A percentile compares a stretch with the other conserved stretches of the same genome.
Evolutionary conservation across 768 basidiomycete species (phyloP).

Genomic region (Ephemerocybe angulata): DNA sequence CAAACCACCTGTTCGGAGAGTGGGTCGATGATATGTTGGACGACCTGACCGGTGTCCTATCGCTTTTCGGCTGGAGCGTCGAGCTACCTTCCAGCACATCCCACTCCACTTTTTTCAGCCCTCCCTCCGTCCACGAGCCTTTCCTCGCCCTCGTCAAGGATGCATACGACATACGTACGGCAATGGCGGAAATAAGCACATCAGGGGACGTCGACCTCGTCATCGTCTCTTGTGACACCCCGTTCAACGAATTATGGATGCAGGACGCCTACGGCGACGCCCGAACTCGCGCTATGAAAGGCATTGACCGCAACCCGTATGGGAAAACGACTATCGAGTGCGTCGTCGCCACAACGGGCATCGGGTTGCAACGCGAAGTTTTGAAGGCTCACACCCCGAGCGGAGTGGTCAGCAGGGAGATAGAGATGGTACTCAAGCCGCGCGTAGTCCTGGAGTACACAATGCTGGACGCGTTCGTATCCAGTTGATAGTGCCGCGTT

Average conservation of each 20-base stretch:
- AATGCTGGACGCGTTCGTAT: slow-evolving; percentile 4
- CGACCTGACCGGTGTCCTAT: neutral
- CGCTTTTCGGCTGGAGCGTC: slow-evolving; percentile 5
- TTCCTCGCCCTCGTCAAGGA: slow-evolving; percentile 4
- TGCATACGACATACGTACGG: slow-evolving; percentile 10
- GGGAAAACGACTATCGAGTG: neutral
- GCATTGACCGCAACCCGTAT: neutral
- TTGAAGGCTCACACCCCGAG: neutral
- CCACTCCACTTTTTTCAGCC: no score
- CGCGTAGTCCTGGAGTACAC: slow-evolving; percentile 7
- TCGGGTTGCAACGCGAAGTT: slow-evolving; percentile 7
- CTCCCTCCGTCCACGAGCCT: neutral
- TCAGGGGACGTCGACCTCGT: slow-evolving; percentile 10
- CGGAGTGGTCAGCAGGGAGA: slow-evolving; percentile 4
- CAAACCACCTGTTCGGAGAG: slow-evolving; percentile 4
- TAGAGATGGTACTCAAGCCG: slow-evolving; percentile 11
- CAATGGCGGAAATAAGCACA: slow-evolving; percentile 11
- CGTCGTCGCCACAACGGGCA: slow-evolving; percentile 8
- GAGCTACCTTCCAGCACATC: neutral
- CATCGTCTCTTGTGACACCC: slow-evolving; percentile 10
- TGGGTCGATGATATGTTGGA: slow-evolving; percentile 8
- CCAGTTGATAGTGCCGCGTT: no score
- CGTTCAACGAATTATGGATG: slow-evolving; percentile 1
- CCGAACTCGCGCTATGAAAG: neutral
- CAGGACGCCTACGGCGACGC: slow-evolving; percentile 3